phyloP scores from a whole-genome alignment of 2,329 filamentous ascomycete genomes.

The Colletotrichum spaethianum region DNA sequence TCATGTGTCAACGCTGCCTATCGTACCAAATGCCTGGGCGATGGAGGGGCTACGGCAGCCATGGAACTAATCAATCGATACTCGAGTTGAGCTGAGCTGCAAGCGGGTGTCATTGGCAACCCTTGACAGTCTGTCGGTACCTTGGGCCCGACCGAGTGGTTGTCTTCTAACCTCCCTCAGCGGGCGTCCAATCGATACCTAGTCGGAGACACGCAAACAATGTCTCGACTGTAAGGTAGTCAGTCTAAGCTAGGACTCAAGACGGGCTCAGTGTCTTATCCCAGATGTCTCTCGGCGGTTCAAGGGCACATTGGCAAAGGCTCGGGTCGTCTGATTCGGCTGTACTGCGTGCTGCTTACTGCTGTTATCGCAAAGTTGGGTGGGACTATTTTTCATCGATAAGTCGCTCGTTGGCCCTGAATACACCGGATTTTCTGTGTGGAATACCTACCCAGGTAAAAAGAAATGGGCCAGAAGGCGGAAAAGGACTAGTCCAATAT shows the following conservation, averaged over 20 bases:
- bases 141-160: conserved; percentile 16
- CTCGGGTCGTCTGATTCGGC: conserved; percentile 29
- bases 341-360: conserved; percentile 12
- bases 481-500: conserved; percentile 17
- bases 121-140: conserved; percentile 8
- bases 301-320: conserved; percentile 6
- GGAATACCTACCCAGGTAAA: conserved; percentile 1
- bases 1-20: conserved; percentile 10
- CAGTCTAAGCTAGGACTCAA: background rate
- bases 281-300: conserved; percentile 26
- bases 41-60: conserved; percentile 21
- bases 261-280: background rate
- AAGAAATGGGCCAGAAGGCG: background rate
- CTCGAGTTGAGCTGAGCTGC: conserved; percentile 12
- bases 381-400: conserved; percentile 32
- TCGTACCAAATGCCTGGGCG: conserved; percentile 4
- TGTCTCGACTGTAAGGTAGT: background rate
- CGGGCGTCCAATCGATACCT: conserved; percentile 1
- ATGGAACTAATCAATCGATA: conserved; percentile 29
- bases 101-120: conserved; percentile 10
- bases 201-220: background rate
- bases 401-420: conserved; percentile 25
- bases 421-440: conserved; percentile 14
- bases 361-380: conserved; percentile 27
- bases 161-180: background rate